Evolutionary conservation across 306 rosid genomes (phyloP).

Genomic region (Lathyrus aphaca): DNA sequence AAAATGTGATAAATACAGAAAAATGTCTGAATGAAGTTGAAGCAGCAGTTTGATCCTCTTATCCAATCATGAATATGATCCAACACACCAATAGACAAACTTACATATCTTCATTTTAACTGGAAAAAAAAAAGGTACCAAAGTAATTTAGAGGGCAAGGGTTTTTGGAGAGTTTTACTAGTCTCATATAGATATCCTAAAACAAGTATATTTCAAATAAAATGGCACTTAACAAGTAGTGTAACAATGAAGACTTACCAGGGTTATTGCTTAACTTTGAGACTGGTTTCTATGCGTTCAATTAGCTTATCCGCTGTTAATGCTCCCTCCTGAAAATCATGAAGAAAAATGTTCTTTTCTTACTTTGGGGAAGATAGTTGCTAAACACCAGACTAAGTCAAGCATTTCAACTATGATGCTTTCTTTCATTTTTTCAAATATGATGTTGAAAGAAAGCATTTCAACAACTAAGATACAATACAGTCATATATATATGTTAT

Average conservation of each 20-base stretch:
- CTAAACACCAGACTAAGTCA: no score
- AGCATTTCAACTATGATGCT: no score
- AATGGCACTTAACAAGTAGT: neutral
- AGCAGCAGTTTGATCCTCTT: constrained; percentile 29
- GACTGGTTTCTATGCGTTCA: constrained; percentile 67
- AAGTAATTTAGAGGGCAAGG: constrained; percentile 1
- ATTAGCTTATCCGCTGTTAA: constrained; percentile 69
- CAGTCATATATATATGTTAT: neutral
- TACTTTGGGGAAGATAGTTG: neutral
- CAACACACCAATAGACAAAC: constrained; percentile 29
- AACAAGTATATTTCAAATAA: constrained; percentile 6
- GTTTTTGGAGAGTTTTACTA: neutral
- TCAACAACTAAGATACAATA: neutral
- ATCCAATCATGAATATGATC: constrained; percentile 17
- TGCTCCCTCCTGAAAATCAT: constrained; percentile 84
- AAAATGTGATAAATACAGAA: constrained; percentile 4
- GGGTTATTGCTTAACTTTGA: constrained; percentile 67
- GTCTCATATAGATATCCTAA: constrained; percentile 9
- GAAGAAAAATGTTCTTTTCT: neutral
- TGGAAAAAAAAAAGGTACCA: constrained; percentile 6
- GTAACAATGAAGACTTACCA: constrained; percentile 39
- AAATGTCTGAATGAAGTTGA: constrained; percentile 30
- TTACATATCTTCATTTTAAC: constrained; percentile 25
- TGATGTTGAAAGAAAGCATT: constrained; percentile 17
- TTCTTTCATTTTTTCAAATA: neutral